phyloP scores from a whole-genome alignment of 1,284 basidiomycete genomes.

The Ganoderma sp. region DNA sequence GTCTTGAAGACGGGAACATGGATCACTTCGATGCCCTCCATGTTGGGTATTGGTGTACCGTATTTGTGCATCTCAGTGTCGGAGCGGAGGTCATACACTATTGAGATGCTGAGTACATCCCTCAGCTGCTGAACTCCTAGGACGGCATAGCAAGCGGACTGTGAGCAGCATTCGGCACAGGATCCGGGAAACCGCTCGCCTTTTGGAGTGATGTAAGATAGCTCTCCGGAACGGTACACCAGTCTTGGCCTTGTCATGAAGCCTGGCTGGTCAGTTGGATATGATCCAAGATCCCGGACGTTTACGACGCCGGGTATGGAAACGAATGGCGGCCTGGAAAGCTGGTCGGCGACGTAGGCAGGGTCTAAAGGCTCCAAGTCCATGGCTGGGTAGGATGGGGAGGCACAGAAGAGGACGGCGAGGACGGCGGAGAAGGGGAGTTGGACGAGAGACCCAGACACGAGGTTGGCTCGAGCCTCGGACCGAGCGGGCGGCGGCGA shows the following conservation, averaged over 20 bases:
- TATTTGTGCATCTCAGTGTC: constrained; percentile 80
- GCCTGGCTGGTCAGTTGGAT: constrained; percentile 54
- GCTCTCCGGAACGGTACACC: constrained; percentile 70
- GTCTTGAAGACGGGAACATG: constrained; percentile 70
- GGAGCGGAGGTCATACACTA: constrained; percentile 75
- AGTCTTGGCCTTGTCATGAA: constrained; percentile 60
- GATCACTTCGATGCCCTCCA: constrained; percentile 64
- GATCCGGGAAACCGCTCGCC: constrained; percentile 45
- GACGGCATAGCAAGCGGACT: neutral
- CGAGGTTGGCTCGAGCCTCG: neutral
- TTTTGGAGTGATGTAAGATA: constrained; percentile 69
- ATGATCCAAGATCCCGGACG: constrained; percentile 70
- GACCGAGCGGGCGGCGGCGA: neutral
- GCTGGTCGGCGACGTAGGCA: constrained; percentile 60
- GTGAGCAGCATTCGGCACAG: neutral
- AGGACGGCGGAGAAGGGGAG: neutral
- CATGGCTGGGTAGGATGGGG: constrained; percentile 21
- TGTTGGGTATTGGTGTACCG: constrained; percentile 62
- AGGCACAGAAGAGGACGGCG: neutral
- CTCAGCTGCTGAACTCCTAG: constrained; percentile 62
- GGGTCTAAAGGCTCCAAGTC: constrained; percentile 69
- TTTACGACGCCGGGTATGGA: constrained; percentile 72
- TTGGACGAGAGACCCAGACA: neutral
- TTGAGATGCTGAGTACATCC: constrained; percentile 61
- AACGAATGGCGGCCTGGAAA: constrained; percentile 72